A percentile compares a stretch with the other conserved stretches of the same genome.
phyloP scores from a whole-genome alignment of 257 asterid species.

The Fraxinus quadrangulata region DNA sequence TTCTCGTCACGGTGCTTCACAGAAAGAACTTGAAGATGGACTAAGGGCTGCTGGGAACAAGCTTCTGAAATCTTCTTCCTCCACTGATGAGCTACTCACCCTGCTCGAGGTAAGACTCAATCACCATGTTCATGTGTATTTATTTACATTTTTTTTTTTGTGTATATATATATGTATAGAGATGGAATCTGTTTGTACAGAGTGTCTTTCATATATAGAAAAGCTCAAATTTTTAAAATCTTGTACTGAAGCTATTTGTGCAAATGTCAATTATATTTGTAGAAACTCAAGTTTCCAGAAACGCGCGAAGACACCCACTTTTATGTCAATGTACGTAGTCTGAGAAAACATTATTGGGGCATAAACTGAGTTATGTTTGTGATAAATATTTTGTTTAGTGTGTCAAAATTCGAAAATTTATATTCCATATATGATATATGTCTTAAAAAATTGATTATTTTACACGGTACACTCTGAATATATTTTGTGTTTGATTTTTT shows the following conservation, averaged over 20 bases:
- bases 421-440: conserved; percentile 16
- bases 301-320: neutral
- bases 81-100: conserved; percentile 37
- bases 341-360: neutral
- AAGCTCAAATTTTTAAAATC: conserved; percentile 11
- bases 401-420: conserved; percentile 10
- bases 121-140: neutral
- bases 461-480: neutral
- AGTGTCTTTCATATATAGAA: conserved; percentile 4
- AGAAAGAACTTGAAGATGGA: conserved; percentile 37
- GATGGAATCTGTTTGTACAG: conserved; percentile 5
- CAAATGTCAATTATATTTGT: conserved; percentile 21
- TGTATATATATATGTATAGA: neutral
- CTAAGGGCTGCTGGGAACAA: conserved; percentile 33
- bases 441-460: conserved; percentile 17
- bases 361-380: conserved; percentile 5
- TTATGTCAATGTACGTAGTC: conserved; percentile 8
- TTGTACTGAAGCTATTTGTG: conserved; percentile 27
- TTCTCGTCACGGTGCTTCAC: conserved; percentile 30
- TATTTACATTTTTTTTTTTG: neutral
- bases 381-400: conserved; percentile 24
- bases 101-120: conserved; percentile 38
- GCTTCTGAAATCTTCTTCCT: conserved; percentile 30
- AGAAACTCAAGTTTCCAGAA: conserved; percentile 11
- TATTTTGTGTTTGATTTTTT: neutral